Conservation (phyloP, 306 rosid genomes). For the Cicer arietinum region DNA sequence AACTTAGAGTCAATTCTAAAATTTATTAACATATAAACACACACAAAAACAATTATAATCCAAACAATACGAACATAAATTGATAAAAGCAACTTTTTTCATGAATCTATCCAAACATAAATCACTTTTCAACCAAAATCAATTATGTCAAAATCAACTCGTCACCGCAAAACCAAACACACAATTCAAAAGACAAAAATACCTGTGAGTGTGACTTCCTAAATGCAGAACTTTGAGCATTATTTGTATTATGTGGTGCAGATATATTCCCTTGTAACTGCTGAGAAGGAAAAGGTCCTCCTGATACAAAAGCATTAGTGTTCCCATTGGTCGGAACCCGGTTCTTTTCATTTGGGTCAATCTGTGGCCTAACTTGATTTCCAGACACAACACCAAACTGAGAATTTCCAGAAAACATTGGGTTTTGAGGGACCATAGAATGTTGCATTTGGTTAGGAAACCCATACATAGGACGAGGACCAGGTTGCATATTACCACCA, state of each 20-base stretch:
- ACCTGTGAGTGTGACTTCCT: slow-evolving; percentile 66
- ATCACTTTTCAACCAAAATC: not conserved
- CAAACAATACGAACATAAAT: not conserved
- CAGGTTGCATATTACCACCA: slow-evolving; percentile 39
- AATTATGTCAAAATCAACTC: not conserved
- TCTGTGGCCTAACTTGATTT: slow-evolving; percentile 58
- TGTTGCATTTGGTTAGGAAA: slow-evolving; percentile 62
- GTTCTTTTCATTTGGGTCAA: slow-evolving; percentile 56
- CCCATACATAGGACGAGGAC: slow-evolving; percentile 50
- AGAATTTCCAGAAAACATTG: slow-evolving; percentile 44
- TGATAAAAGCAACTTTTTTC: not conserved
- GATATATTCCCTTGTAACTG: slow-evolving; percentile 58
- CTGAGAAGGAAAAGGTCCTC: slow-evolving; percentile 47
- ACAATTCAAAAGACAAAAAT: slow-evolving; percentile 11
- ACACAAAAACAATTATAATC: not conserved
- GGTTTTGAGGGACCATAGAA: slow-evolving; percentile 58
- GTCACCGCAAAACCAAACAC: not conserved
- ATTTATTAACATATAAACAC: not conserved
- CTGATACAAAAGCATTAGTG: slow-evolving; percentile 50
- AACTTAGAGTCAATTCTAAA: not conserved
- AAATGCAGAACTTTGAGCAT: slow-evolving; percentile 53
- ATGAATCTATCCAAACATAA: not conserved
- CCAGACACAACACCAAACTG: slow-evolving; percentile 55
- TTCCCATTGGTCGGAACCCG: slow-evolving; percentile 45
- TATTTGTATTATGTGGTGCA: slow-evolving; percentile 43